A percentile compares a stretch with the other conserved stretches of the same genome.
Evolutionary conservation across 2,329 filamentous ascomycete genomes (phyloP).

Genomic region (Fusarium newnesense): DNA sequence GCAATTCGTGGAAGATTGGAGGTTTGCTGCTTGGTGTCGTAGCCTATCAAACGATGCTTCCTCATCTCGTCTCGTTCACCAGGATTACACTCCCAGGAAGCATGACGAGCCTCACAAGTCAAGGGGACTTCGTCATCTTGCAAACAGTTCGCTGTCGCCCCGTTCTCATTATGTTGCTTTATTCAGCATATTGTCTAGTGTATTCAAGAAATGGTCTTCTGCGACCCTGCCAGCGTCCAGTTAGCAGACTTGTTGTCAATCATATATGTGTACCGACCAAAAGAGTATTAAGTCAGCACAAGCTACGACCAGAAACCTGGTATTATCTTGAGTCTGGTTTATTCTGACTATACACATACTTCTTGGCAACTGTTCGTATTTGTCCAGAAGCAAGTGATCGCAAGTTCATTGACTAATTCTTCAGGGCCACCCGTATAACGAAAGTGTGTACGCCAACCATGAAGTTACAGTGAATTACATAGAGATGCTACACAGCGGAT

Average conservation of each 20-base stretch:
- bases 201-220: not conserved
- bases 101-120: not conserved
- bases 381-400: not conserved
- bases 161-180: not conserved
- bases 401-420: not conserved
- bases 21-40: too few species aligned
- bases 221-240: not conserved
- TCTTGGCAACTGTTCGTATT: not conserved
- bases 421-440: not conserved
- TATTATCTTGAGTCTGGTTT: not conserved
- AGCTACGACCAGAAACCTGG: too few species aligned
- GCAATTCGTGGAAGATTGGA: not conserved
- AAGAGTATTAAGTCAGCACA: too few species aligned
- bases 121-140: not conserved
- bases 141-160: not conserved
- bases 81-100: not conserved
- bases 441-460: not conserved
- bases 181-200: not conserved
- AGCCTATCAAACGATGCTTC: too few species aligned
- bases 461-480: not conserved
- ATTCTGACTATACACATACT: not conserved
- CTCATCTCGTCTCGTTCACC: not conserved
- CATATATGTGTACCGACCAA: not conserved
- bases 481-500: not conserved
- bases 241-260: not conserved